phyloP scores from a whole-genome alignment of 2,329 filamentous ascomycete species.

The Colletotrichum sp. region DNA sequence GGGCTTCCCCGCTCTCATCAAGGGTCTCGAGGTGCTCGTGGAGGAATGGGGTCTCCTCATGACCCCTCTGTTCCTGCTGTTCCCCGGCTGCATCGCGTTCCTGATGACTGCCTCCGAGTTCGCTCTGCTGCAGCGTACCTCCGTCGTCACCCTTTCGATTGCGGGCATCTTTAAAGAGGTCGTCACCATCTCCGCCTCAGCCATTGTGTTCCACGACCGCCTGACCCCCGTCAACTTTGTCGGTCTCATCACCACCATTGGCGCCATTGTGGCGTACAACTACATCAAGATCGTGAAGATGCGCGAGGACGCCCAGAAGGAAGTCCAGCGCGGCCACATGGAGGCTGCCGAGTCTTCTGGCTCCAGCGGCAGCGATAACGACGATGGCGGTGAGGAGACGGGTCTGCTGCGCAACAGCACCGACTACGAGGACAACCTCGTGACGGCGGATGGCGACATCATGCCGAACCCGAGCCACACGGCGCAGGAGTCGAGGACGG shows the following conservation, averaged over 20 bases:
- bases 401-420: conserved; percentile 48
- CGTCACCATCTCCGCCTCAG: conserved; percentile 89
- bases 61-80: conserved; percentile 78
- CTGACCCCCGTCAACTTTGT: conserved; percentile 87
- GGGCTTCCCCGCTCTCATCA: conserved; percentile 71
- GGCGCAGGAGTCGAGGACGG: conserved; percentile 20
- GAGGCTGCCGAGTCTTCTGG: conserved; percentile 35
- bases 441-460: conserved; percentile 45
- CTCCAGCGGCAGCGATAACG: conserved; percentile 45
- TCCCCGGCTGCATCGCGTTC: conserved; percentile 91
- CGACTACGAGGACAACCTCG: conserved; percentile 39
- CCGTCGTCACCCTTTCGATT: conserved; percentile 93
- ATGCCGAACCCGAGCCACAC: conserved; percentile 37
- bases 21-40: conserved; percentile 68
- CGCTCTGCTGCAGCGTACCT: conserved; percentile 90
- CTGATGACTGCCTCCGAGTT: conserved; percentile 98
- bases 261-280: conserved; percentile 88
- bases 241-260: conserved; percentile 86
- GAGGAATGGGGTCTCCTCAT: conserved; percentile 70
- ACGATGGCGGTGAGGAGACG: conserved; percentile 49
- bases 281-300: conserved; percentile 93
- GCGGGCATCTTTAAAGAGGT: conserved; percentile 99
- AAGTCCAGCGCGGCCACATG: conserved; percentile 49
- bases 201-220: conserved; percentile 85
- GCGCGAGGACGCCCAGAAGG: conserved; percentile 72